Conservation (phyloP, 1,284 basidiomycete species). For the Boletus mariae region DNA sequence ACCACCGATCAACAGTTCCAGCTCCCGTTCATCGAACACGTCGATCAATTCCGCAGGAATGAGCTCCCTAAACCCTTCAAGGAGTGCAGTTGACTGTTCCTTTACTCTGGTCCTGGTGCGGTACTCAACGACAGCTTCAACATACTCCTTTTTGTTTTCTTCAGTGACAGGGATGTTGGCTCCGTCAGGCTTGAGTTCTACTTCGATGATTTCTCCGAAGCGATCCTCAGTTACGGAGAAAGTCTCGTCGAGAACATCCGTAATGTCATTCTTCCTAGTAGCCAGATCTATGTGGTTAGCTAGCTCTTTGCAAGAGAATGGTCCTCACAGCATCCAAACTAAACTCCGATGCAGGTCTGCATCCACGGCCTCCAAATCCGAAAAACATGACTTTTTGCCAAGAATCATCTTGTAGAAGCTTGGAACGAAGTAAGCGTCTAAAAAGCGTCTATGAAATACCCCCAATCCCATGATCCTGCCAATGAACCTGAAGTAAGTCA, state of each 20-base stretch:
- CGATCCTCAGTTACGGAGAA: conserved; percentile 94
- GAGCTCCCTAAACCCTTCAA: conserved; percentile 92
- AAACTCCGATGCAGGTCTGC: conserved; percentile 88
- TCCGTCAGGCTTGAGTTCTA: conserved; percentile 89
- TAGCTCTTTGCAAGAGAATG: neutral
- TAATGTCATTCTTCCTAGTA: conserved; percentile 89
- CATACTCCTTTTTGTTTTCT: conserved; percentile 99
- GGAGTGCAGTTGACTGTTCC: conserved; percentile 95
- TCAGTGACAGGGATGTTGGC: conserved; percentile 86
- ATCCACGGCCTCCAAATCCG: conserved; percentile 91
- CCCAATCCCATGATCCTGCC: conserved; percentile 91
- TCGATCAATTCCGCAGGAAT: conserved; percentile 94
- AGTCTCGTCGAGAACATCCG: conserved; percentile 92
- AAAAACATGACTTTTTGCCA: conserved; percentile 78
- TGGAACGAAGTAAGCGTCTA: conserved; percentile 98
- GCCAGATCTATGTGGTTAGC: conserved; percentile 7
- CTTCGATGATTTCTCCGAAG: conserved; percentile 94
- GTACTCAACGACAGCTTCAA: conserved; percentile 91
- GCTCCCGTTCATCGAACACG: conserved; percentile 97
- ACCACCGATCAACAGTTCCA: conserved; percentile 95
- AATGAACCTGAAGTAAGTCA: conserved; percentile 99
- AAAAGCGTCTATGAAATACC: conserved; percentile 97
- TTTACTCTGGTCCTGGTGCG: conserved; percentile 91
- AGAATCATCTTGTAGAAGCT: conserved; percentile 99
- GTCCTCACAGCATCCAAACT: conserved; percentile 91